Conservation (phyloP, 768 basidiomycete genomes). For the Naematelia aurantialba region DNA sequence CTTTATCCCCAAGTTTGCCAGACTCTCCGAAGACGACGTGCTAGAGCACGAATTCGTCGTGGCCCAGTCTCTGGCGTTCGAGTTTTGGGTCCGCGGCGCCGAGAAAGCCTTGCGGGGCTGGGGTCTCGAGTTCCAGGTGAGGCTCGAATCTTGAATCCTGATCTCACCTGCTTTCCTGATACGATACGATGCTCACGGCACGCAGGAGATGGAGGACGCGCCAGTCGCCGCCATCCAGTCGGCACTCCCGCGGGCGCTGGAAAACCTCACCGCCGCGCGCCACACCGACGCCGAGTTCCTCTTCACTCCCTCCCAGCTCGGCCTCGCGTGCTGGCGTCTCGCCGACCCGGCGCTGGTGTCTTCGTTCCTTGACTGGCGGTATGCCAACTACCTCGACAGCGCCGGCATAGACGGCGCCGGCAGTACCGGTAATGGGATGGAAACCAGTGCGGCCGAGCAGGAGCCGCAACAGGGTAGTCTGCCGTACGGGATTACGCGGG, state of each 20-base stretch:
- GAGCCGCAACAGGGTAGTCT: conserved; percentile 12
- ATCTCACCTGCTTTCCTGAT: neutral
- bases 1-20: conserved; percentile 78
- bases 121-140: conserved; percentile 45
- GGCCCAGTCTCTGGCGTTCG: conserved; percentile 87
- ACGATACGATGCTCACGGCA: neutral
- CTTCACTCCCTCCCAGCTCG: conserved; percentile 90
- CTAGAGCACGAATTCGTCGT: conserved; percentile 93
- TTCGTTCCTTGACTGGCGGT: conserved; percentile 25
- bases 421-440: neutral
- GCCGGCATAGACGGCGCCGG: neutral
- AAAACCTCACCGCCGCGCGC: conserved; percentile 70
- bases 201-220: neutral
- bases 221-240: conserved; percentile 55
- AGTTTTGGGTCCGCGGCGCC: conserved; percentile 65
- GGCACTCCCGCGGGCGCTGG: conserved; percentile 65
- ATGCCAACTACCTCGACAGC: conserved; percentile 6
- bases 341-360: conserved; percentile 58
- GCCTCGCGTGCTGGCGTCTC: conserved; percentile 70
- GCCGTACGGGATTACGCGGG: conserved; percentile 26
- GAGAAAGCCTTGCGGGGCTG: conserved; percentile 48
- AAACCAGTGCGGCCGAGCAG: neutral
- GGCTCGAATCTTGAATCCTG: conserved; percentile 4
- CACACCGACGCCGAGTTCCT: conserved; percentile 87
- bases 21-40: conserved; percentile 74